These are phyloP conservation scores for Wallacemonas collosoma DNA, from an alignment of 208 protist genomes.

Conservation along the genomic window DNA sequence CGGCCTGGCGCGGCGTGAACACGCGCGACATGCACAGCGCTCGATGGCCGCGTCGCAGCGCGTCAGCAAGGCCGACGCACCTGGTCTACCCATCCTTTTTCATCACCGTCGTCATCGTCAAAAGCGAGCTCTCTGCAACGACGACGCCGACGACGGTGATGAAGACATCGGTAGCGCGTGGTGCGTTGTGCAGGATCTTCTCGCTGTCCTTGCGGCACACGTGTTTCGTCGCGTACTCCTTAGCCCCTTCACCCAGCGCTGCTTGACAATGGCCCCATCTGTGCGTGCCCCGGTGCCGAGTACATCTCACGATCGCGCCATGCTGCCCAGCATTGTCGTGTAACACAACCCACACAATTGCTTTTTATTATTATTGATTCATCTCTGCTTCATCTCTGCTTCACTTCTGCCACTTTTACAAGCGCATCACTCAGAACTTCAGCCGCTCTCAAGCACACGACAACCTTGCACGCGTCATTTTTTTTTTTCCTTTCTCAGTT, in stretches of 20 bases:
- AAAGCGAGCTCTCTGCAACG: neutral
- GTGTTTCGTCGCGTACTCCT: neutral
- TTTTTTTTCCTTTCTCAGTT: constrained; percentile 9
- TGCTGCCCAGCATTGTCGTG: neutral
- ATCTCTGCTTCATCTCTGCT: neutral
- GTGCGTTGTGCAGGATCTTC: neutral
- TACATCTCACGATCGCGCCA: neutral
- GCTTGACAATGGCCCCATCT: neutral
- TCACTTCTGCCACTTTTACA: neutral
- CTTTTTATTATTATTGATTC: neutral
- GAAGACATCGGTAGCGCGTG: neutral
- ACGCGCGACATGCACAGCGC: too few relatives aligned
- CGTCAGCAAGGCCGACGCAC: neutral
- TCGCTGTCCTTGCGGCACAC: neutral
- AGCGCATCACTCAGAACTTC: too few relatives aligned
- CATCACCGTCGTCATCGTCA: neutral
- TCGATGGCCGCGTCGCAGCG: neutral
- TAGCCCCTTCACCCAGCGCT: neutral
- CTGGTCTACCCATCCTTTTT: neutral
- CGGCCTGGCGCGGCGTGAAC: neutral
- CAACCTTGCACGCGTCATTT: neutral
- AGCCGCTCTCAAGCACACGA: too few relatives aligned
- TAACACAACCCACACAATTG: neutral
- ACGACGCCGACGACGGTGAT: neutral
- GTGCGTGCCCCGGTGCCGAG: neutral